phyloP scores from a whole-genome alignment of 2,329 filamentous ascomycete genomes.

The Colletotrichum sp. region DNA sequence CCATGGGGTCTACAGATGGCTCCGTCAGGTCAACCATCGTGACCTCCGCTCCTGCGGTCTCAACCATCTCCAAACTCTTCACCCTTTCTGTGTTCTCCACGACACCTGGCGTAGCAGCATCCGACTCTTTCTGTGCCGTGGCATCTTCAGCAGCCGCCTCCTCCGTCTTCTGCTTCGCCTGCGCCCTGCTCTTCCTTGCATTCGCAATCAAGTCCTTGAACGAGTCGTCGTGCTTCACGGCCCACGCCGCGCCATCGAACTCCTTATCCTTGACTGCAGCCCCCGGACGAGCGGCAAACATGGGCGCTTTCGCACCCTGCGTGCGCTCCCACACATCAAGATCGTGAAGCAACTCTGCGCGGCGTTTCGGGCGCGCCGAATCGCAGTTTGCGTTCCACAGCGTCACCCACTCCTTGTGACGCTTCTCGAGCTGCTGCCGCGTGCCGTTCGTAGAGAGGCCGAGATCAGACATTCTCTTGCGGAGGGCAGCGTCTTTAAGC shows the following conservation, averaged over 20 bases:
- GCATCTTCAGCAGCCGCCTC: not conserved
- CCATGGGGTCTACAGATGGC: not conserved
- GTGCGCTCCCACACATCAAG: slow-evolving; percentile 87
- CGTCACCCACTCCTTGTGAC: slow-evolving; percentile 93
- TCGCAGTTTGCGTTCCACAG: slow-evolving; percentile 98
- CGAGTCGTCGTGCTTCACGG: slow-evolving; percentile 71
- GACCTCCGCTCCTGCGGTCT: not conserved
- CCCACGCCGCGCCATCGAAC: slow-evolving; percentile 83
- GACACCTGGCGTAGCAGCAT: not conserved
- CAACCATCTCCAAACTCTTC: not conserved
- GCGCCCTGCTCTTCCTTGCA: slow-evolving; percentile 65
- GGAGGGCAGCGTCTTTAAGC: slow-evolving; percentile 78
- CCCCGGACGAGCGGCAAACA: slow-evolving; percentile 29
- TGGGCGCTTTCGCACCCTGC: slow-evolving; percentile 66
- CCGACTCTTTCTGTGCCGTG: not conserved
- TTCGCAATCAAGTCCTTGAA: slow-evolving; percentile 82
- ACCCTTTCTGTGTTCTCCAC: not conserved
- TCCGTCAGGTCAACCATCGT: not conserved
- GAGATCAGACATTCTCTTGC: slow-evolving; percentile 81
- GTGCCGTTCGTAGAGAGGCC: slow-evolving; percentile 76
- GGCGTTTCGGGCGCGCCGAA: slow-evolving; percentile 73
- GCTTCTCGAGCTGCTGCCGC: slow-evolving; percentile 72
- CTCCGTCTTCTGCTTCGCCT: slow-evolving; percentile 35
- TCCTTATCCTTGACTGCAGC: slow-evolving; percentile 79
- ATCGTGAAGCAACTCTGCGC: slow-evolving; percentile 76